A percentile compares a stretch with the other conserved stretches of the same genome.
phyloP scores from a whole-genome alignment of 169 alveolate genomes.

The Plasmodium gaboni region DNA sequence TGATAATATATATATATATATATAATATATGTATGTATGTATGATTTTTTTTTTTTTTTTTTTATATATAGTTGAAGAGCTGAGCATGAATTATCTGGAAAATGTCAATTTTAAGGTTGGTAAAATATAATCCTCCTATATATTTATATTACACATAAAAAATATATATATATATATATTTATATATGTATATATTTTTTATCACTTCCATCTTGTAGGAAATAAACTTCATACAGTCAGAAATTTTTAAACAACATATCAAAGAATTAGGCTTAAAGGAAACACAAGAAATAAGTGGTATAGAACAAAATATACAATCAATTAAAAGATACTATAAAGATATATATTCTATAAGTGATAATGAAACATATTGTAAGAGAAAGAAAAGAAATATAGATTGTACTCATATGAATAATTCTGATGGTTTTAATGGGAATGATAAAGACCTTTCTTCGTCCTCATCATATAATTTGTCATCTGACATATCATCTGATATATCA shows the following conservation, averaged over 20 bases:
- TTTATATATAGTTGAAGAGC: constrained; percentile 36
- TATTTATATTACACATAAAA: no score
- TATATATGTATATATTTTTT: background rate
- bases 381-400: background rate
- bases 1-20: background rate
- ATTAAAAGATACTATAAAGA: background rate
- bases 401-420: background rate
- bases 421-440: background rate
- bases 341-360: constrained; percentile 17
- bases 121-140: no score
- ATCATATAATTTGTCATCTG: background rate
- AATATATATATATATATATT: background rate
- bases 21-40: background rate
- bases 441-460: background rate
- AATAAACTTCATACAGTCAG: constrained; percentile 10
- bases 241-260: constrained; percentile 27
- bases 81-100: constrained; percentile 59
- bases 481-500: background rate
- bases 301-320: background rate
- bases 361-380: constrained; percentile 6
- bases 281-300: background rate
- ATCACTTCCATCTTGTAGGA: constrained; percentile 13
- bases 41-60: constrained; percentile 6
- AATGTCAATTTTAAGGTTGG: constrained; percentile 17
- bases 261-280: constrained; percentile 20